Evolutionary conservation across 2,329 filamentous ascomycete species (phyloP), one percentile per base, ranked within the genome.

Genomic region (Fusarium nygamai): DNA sequence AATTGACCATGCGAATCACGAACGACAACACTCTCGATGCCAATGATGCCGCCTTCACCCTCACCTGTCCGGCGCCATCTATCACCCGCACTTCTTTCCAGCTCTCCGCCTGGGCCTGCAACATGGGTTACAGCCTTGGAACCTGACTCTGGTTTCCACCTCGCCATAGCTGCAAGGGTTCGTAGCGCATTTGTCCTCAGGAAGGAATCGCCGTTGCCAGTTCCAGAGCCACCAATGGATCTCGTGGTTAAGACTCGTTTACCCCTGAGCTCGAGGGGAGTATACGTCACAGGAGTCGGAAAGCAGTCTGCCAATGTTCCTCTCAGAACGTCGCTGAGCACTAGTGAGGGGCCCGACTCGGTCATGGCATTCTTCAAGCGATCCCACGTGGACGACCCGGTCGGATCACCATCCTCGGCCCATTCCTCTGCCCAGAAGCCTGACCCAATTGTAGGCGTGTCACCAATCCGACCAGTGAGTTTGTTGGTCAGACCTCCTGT

Each of bases 351-450:
- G 10, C 74, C 76, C 27, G 61, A 39, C 20, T 48, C 41, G 12
- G 61, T 36, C 38, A 76, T 27, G 29, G 54, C 31, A 19, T 67
- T 31, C 43, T 64, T 76, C 29, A 78, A 24, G 16, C 69, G 56
- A 24, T 61, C 60, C 77, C 75, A 75, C 8, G n/a, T 29, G 7
- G 59, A 66, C 20, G 44, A 22, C 8, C 61, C 57, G 14, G 79
- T 82, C 12, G 81, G 78, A 43, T 83, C 81, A 4, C 81, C 82
- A 5, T 85, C 82, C 64, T 92, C 88, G 13, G 83, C 82, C 94
- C 94, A 97, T 75, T 95, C 90, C 80, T 97, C 95, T 0, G 95
- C 94, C 94, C 94, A 98, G 82, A 95, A 98, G 0, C 95, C 95
- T 2, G 94, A 93, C 1, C 95, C 95, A 1, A 95, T 85, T 0